phyloP scores from a whole-genome alignment of 371 early-diverging fungal species.

The Conidiobolus incongruus region DNA sequence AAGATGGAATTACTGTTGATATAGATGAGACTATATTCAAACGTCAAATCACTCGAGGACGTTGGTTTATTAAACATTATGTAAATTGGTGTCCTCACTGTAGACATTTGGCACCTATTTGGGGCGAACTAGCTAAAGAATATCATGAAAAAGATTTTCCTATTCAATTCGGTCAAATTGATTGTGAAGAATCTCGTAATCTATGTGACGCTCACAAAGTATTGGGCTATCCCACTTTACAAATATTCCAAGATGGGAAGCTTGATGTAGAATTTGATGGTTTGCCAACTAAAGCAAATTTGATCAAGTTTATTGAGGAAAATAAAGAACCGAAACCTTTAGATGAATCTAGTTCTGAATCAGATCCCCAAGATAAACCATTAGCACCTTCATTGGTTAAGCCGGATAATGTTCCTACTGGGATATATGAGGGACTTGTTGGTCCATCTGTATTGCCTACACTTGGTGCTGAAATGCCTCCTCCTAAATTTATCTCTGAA shows the following conservation, averaged over 20 bases:
- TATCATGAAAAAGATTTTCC: not conserved
- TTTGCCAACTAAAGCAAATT: not conserved
- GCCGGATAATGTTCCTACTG: too few relatives aligned
- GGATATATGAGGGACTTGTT: too few relatives aligned
- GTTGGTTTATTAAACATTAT: slow-evolving; percentile 16
- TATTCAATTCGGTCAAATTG: not conserved
- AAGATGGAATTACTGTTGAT: slow-evolving; percentile 95
- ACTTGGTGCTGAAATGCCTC: too few relatives aligned
- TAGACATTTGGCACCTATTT: slow-evolving; percentile 67
- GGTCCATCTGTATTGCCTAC: too few relatives aligned
- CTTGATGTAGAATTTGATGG: not conserved
- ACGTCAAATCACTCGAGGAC: too few relatives aligned
- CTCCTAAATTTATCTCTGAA: too few relatives aligned
- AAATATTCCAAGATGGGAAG: not conserved
- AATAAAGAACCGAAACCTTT: too few relatives aligned
- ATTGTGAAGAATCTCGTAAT: not conserved
- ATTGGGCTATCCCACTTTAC: not conserved
- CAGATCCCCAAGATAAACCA: too few relatives aligned
- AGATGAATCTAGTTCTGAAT: too few relatives aligned
- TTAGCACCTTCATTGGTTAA: too few relatives aligned
- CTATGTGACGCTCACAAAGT: not conserved
- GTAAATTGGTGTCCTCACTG: slow-evolving; percentile 92
- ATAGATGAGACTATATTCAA: slow-evolving; percentile 98
- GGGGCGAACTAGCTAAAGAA: slow-evolving; percentile 39
- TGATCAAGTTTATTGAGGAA: too few relatives aligned